These are phyloP conservation scores for Candida succiphila DNA, from an alignment of 805 yeast species.

Conservation along the genomic window DNA sequence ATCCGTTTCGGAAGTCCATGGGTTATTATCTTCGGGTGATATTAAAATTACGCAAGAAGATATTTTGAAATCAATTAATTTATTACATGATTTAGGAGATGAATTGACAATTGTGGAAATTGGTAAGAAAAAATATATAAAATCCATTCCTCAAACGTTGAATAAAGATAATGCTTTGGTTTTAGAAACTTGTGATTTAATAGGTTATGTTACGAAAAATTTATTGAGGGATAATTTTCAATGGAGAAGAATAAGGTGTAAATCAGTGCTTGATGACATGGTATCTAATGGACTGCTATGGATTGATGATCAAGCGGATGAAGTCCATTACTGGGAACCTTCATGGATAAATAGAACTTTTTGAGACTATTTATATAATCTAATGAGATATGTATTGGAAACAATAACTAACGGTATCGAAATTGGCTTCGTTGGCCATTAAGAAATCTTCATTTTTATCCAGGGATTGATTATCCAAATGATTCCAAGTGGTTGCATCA, in stretches of 20 bases:
- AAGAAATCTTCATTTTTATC: slow-evolving; percentile 65
- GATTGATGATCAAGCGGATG: slow-evolving; percentile 53
- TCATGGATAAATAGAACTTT: slow-evolving; percentile 42
- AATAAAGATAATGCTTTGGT: slow-evolving; percentile 62
- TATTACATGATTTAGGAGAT: slow-evolving; percentile 50
- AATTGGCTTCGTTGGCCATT: slow-evolving; percentile 61
- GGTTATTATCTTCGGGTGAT: slow-evolving; percentile 17
- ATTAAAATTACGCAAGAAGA: slow-evolving; percentile 34
- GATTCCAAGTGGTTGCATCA: slow-evolving; percentile 97
- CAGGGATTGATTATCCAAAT: slow-evolving; percentile 56
- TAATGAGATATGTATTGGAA: slow-evolving; percentile 89
- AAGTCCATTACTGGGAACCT: slow-evolving; percentile 58
- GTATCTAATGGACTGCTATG: slow-evolving; percentile 76
- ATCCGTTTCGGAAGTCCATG: slow-evolving; percentile 43
- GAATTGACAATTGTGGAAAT: slow-evolving; percentile 59
- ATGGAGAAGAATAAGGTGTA: slow-evolving; percentile 62
- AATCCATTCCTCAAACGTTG: slow-evolving; percentile 54
- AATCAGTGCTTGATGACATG: slow-evolving; percentile 64
- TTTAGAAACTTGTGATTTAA: slow-evolving; percentile 63
- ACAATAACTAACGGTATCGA: slow-evolving; percentile 69
- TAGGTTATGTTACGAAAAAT: slow-evolving; percentile 63
- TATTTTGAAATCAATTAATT: slow-evolving; percentile 42
- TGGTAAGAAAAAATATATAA: slow-evolving; percentile 46
- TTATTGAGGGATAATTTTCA: slow-evolving; percentile 62
- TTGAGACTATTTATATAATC: no score